Percentiles rank a stretch among this genome's conserved stretches.
phyloP scores from a whole-genome alignment of 2,329 filamentous ascomycete species.

The Xylaria sp. region DNA sequence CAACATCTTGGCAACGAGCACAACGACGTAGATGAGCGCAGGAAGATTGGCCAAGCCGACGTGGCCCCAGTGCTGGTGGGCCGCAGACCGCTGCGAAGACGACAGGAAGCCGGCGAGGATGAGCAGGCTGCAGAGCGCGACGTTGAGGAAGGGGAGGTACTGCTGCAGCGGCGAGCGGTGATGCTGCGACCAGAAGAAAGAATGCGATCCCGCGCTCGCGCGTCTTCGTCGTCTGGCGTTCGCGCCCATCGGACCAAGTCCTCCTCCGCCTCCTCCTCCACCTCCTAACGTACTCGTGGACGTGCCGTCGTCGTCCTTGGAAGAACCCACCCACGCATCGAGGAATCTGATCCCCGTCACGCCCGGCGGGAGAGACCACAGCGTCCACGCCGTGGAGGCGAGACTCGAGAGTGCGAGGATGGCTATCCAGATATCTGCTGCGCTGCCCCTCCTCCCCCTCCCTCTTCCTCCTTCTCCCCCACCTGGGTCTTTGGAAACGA shows the following conservation, averaged over 20 bases:
- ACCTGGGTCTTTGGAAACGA: background rate
- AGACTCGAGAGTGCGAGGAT: slow-evolving; percentile 72
- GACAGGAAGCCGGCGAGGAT: slow-evolving; percentile 56
- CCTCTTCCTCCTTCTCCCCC: background rate
- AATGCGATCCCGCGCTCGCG: slow-evolving; percentile 7
- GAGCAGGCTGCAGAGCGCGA: slow-evolving; percentile 64
- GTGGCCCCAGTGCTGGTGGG: slow-evolving; percentile 46
- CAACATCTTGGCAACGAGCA: slow-evolving; percentile 70
- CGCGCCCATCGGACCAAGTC: slow-evolving; percentile 21
- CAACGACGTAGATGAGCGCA: slow-evolving; percentile 67
- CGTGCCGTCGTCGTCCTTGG: background rate
- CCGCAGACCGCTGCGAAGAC: slow-evolving; percentile 35
- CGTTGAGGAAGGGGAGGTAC: slow-evolving; percentile 70
- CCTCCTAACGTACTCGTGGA: background rate
- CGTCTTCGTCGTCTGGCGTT: slow-evolving; percentile 37
- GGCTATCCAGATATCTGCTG: slow-evolving; percentile 54
- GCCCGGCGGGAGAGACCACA: slow-evolving; percentile 65
- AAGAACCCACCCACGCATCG: slow-evolving; percentile 55
- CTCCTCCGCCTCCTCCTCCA: background rate
- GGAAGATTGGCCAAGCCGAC: slow-evolving; percentile 63
- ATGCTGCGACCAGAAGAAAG: slow-evolving; percentile 36
- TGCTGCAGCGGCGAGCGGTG: slow-evolving; percentile 60
- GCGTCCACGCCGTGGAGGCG: slow-evolving; percentile 68
- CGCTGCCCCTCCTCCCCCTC: background rate
- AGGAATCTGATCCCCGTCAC: slow-evolving; percentile 63